Percentiles rank a stretch among this genome's conserved stretches.
Conservation (phyloP, 1,284 basidiomycete genomes). For the Marasmius sp. region DNA sequence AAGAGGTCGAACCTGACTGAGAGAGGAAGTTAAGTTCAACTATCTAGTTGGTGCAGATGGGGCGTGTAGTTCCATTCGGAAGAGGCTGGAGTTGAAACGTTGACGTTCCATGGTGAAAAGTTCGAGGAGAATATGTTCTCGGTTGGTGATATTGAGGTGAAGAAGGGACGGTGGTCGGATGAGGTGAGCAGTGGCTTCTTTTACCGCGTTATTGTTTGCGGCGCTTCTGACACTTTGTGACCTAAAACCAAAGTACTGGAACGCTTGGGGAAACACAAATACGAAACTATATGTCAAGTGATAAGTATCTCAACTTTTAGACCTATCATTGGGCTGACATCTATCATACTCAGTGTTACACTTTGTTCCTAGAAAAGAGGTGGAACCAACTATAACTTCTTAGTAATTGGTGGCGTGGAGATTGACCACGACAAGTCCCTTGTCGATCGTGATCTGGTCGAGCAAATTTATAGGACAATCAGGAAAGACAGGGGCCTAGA, state of each 20-base stretch:
- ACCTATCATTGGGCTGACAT: background rate
- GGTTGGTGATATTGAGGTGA: constrained; percentile 40
- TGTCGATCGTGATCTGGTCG: background rate
- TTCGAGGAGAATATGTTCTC: constrained; percentile 30
- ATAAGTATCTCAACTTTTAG: background rate
- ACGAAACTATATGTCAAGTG: background rate
- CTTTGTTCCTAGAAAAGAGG: background rate
- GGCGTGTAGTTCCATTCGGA: constrained; percentile 37
- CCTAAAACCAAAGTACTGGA: background rate
- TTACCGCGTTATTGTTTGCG: background rate
- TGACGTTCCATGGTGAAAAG: constrained; percentile 45
- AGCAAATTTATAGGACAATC: background rate
- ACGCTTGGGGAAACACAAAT: background rate
- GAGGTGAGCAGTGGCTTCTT: constrained; percentile 17
- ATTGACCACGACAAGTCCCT: background rate
- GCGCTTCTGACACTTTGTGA: background rate
- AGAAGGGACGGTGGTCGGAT: constrained; percentile 27
- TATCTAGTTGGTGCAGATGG: constrained; percentile 41
- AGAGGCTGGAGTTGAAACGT: constrained; percentile 43
- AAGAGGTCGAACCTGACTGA: constrained; percentile 14
- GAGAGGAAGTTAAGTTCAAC: constrained; percentile 20
- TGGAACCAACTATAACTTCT: background rate
- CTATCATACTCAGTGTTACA: background rate
- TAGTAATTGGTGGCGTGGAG: background rate
- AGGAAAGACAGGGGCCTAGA: background rate